phyloP scores from a whole-genome alignment of 768 basidiomycete genomes.

The Lactarius evosmus region DNA sequence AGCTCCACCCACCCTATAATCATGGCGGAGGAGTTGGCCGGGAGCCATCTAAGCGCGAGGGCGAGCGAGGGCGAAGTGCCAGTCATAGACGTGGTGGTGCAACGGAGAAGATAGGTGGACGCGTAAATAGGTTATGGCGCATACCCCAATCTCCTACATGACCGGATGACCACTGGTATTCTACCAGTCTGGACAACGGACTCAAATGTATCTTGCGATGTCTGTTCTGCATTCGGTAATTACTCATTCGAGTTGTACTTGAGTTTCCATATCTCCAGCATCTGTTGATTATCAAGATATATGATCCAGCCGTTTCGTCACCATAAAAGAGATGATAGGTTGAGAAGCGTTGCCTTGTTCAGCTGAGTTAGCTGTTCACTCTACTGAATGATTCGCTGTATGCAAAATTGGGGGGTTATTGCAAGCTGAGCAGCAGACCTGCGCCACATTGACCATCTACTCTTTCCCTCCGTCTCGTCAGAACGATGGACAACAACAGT shows the following conservation, averaged over 20 bases:
- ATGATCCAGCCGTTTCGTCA: neutral
- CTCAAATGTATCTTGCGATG: neutral
- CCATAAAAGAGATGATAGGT: neutral
- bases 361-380: neutral
- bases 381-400: neutral
- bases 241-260: neutral
- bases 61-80: conserved; percentile 66
- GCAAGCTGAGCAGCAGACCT: neutral
- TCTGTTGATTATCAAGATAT: neutral
- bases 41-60: conserved; percentile 73
- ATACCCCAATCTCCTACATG: neutral
- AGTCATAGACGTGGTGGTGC: conserved; percentile 65
- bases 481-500: neutral
- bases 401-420: neutral
- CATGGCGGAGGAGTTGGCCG: conserved; percentile 74
- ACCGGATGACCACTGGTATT: neutral
- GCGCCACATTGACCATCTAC: neutral
- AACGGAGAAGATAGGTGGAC: conserved; percentile 66
- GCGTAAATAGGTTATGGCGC: conserved; percentile 33
- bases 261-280: neutral
- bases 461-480: neutral
- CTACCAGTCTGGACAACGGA: neutral
- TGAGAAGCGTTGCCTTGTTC: neutral
- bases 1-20: conserved; percentile 61
- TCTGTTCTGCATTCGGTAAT: neutral